Percentiles rank a stretch among this genome's conserved stretches.
phyloP scores from a whole-genome alignment of 306 rosid species.

The Styphnolobium japonicum region DNA sequence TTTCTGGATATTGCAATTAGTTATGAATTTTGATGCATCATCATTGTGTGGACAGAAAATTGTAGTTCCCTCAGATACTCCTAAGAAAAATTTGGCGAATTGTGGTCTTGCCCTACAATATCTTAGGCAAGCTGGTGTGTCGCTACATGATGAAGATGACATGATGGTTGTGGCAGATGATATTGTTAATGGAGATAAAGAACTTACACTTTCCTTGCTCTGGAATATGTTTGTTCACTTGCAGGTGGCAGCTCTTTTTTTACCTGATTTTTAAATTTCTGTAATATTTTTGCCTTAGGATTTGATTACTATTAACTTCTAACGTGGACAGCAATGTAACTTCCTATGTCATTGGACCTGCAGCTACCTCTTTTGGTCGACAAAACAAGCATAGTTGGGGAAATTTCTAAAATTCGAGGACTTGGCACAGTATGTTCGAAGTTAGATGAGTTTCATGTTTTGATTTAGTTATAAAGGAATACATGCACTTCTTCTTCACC shows the following conservation, averaged over 20 bases:
- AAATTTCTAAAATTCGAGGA: conserved; percentile 73
- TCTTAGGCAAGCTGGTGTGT: conserved; percentile 78
- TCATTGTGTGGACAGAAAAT: conserved; percentile 66
- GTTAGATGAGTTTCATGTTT: conserved; percentile 8
- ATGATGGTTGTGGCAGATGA: conserved; percentile 63
- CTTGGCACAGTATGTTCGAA: conserved; percentile 43
- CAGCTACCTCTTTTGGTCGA: conserved; percentile 91
- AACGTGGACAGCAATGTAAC: not conserved
- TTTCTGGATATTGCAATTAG: not conserved
- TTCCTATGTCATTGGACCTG: conserved; percentile 31
- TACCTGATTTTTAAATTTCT: not conserved
- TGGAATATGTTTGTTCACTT: conserved; percentile 86
- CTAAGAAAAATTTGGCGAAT: conserved; percentile 73
- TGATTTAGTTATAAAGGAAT: not conserved
- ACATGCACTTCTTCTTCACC: not conserved
- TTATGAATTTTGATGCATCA: conserved; percentile 34
- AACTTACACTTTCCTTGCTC: conserved; percentile 76
- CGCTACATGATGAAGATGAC: conserved; percentile 70
- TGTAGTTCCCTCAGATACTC: conserved; percentile 72
- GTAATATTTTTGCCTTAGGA: not conserved
- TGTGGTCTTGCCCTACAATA: conserved; percentile 67
- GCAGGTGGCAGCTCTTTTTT: conserved; percentile 54
- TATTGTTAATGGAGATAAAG: conserved; percentile 75
- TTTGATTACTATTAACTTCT: conserved; percentile 5
- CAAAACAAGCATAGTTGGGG: conserved; percentile 61